Evolutionary conservation across 768 basidiomycete species (phyloP), one percentile per base, ranked within the genome.

Genomic region (Ramaria sp.): DNA sequence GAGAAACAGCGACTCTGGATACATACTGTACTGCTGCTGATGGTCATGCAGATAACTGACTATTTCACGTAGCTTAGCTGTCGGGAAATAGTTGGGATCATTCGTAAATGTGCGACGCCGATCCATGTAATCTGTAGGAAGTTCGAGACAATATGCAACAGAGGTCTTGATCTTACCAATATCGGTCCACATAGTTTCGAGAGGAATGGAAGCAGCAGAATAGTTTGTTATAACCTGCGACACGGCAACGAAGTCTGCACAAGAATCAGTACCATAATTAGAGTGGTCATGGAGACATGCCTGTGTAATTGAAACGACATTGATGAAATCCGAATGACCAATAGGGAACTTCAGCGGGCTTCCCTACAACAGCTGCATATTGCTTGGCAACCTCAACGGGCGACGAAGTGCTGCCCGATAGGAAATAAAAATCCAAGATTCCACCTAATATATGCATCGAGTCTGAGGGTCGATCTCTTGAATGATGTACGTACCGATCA

Each of bases 281-380:
- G 19, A n/a, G 7, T 22, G 51, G 1, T 22, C 2, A 2, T 39
- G 17, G 20, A n/a, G 17, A 24, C 34, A 34, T 37, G 24, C 51
- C 51, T 37, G 51, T 52, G 51, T 52, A 52, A 33, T 52, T 49
- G 24, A 45, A 60, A 22, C 50, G 27, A 46, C 41, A 53, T 79
- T 87, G 74, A 59, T 91, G 87, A 71, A 87, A 87, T 7, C 88
- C 87, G 64, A 89, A 86, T 4, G 80, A 81, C 84, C 86, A 90
- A 39, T 74, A 73, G 2, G 86, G 87, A 65, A 83, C 81, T 79
- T 84, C 82, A 31, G 78, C 78, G 3, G 88, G 85, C 41, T 78
- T 70, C 3, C 87, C 87, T 27, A 86, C 74, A 17, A 81, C 70
- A 33, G 71, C 75, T 4, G 82, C 78, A 62, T 89, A 86, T 67